phyloP scores from a whole-genome alignment of 495 filamentous ascomycete genomes.

The Lophiostoma macrostomum region DNA sequence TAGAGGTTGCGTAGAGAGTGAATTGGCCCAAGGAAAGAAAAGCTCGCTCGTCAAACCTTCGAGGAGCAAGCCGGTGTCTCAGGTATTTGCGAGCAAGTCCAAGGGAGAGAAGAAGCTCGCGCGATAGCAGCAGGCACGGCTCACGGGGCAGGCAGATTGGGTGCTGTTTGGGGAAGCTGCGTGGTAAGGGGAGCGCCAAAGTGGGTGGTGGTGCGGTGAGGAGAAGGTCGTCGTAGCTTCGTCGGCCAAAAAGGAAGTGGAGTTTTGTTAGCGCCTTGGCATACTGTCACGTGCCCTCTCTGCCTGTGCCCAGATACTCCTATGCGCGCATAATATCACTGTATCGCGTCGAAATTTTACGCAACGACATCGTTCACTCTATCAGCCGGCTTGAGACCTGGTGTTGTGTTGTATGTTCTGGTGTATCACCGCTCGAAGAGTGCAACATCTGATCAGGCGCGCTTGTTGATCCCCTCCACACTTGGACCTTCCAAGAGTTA shows the following conservation, averaged over 20 bases:
- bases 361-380: no score
- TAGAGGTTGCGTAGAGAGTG: not conserved
- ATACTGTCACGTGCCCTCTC: not conserved
- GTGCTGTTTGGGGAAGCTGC: not conserved
- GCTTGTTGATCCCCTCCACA: no score
- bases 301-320: not conserved
- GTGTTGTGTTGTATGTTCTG: not conserved
- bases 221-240: not conserved
- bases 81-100: constrained; percentile 3
- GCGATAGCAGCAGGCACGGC: not conserved
- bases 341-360: not conserved
- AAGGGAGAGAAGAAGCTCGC: not conserved
- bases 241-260: not conserved
- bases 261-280: constrained; percentile 10
- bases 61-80: constrained; percentile 4
- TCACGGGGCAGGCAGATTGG: not conserved
- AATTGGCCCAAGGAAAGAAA: constrained; percentile 20
- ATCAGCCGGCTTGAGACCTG: not conserved
- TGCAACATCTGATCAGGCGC: no score
- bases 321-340: not conserved
- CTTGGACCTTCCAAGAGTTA: no score
- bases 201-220: constrained; percentile 5
- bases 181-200: not conserved
- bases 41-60: constrained; percentile 28
- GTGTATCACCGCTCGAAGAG: no score